Conservation (phyloP, 2,329 filamentous ascomycete genomes). For the Phyllosticta paracitricarpa region DNA sequence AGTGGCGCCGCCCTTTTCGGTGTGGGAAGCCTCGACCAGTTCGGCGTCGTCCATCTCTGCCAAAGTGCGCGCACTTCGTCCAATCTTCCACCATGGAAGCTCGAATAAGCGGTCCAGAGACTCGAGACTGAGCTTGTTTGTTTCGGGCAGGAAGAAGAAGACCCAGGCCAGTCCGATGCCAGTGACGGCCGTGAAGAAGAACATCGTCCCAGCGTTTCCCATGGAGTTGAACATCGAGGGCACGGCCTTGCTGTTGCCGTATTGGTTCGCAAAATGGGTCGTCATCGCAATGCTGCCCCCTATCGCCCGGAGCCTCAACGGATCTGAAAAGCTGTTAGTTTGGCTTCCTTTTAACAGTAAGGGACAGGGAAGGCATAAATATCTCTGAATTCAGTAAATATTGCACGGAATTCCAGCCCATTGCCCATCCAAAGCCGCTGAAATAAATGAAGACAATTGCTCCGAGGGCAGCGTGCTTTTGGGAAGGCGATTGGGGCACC, state of each 20-base stretch:
- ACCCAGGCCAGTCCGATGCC: conserved; percentile 59
- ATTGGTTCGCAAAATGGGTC: conserved; percentile 70
- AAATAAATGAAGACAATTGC: conserved; percentile 59
- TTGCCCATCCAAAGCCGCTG: conserved; percentile 29
- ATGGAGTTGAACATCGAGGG: conserved; percentile 62
- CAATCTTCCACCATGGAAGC: conserved; percentile 66
- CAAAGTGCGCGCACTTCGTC: conserved; percentile 29
- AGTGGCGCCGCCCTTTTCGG: not conserved
- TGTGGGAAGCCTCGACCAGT: not conserved
- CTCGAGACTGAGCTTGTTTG: conserved; percentile 52
- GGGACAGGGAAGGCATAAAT: conserved; percentile 55
- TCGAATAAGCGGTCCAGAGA: conserved; percentile 63
- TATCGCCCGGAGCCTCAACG: conserved; percentile 49
- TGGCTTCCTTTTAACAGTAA: no score
- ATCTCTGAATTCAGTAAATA: conserved; percentile 66
- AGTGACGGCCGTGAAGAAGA: conserved; percentile 63
- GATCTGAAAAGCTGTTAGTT: no score
- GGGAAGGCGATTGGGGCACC: conserved; percentile 37
- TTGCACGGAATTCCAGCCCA: conserved; percentile 62
- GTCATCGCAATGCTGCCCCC: conserved; percentile 66
- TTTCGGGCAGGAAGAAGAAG: conserved; percentile 64
- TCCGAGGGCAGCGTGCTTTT: conserved; percentile 51
- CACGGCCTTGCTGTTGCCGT: conserved; percentile 65
- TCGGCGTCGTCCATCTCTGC: conserved; percentile 15
- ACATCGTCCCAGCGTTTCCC: conserved; percentile 59